Evolutionary conservation across 345 rosid genomes (phyloP).

Genomic region (Excoecaria cochinchinensis): DNA sequence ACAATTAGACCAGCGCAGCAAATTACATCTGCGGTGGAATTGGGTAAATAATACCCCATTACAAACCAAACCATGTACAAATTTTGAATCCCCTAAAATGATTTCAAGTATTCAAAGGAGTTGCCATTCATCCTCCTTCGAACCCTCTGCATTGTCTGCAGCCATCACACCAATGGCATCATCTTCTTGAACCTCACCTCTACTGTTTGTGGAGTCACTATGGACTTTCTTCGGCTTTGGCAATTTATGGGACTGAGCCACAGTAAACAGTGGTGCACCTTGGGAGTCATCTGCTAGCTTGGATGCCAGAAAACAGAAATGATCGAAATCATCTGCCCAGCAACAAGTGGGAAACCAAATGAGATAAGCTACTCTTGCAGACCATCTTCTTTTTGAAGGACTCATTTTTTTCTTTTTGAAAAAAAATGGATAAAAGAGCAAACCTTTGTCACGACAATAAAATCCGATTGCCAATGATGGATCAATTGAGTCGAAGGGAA

Average conservation of each 20-base stretch:
- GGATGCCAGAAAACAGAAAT: slow-evolving; percentile 70
- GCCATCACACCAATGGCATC: slow-evolving; percentile 29
- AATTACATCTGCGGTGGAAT: neutral
- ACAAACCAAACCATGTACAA: neutral
- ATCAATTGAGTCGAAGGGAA: slow-evolving; percentile 72
- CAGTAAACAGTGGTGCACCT: slow-evolving; percentile 84
- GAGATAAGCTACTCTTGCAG: neutral
- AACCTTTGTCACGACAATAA: slow-evolving; percentile 85
- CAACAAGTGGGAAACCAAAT: neutral
- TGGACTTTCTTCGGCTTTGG: slow-evolving; percentile 21
- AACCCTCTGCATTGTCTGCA: slow-evolving; percentile 25
- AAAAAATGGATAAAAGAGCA: slow-evolving; percentile 3
- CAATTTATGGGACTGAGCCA: slow-evolving; percentile 26
- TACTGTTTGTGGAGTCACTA: slow-evolving; percentile 16
- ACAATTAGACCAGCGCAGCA: neutral
- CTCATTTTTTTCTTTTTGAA: too few species aligned
- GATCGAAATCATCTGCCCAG: slow-evolving; percentile 67
- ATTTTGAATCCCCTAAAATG: neutral
- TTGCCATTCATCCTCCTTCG: slow-evolving; percentile 67
- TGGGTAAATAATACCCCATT: neutral
- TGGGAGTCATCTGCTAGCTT: slow-evolving; percentile 71
- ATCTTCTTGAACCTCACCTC: slow-evolving; percentile 18
- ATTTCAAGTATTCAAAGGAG: slow-evolving; percentile 37
- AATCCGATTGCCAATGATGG: slow-evolving; percentile 91
- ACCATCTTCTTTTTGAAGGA: neutral